phyloP scores from a whole-genome alignment of 1,139 yeast genomes.

The Magnusiomyces starmeri region DNA sequence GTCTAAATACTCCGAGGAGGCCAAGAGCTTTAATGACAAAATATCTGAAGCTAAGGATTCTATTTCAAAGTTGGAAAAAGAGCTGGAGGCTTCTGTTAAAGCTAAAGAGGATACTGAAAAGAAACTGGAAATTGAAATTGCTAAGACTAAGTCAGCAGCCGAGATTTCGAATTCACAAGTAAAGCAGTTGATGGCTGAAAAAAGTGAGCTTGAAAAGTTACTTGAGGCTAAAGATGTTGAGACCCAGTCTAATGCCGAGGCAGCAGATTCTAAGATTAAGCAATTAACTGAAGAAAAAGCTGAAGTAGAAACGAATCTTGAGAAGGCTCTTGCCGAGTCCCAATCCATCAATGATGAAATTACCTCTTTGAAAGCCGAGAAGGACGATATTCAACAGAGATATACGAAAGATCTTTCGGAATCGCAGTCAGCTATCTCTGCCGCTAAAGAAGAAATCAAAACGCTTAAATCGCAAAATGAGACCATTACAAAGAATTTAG shows the following conservation, averaged over 20 bases:
- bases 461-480: not conserved
- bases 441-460: not conserved
- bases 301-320: not conserved
- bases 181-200: no score
- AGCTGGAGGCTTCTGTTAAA: not conserved
- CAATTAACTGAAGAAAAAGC: constrained; percentile 9
- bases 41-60: not conserved
- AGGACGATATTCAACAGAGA: no score
- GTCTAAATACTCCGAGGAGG: not conserved
- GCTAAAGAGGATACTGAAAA: not conserved
- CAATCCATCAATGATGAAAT: no score
- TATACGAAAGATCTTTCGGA: not conserved
- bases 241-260: not conserved
- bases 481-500: not conserved
- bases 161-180: no score
- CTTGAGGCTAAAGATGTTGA: not conserved
- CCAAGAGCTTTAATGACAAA: not conserved
- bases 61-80: not conserved
- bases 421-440: not conserved
- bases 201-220: no score
- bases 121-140: not conserved
- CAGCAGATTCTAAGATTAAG: not conserved
- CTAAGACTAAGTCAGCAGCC: no score
- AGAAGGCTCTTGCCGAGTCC: not conserved
- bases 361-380: no score